These are phyloP conservation scores for Starmerella vaccinii DNA, from an alignment of 805 yeast genomes.

Conservation along the genomic window DNA sequence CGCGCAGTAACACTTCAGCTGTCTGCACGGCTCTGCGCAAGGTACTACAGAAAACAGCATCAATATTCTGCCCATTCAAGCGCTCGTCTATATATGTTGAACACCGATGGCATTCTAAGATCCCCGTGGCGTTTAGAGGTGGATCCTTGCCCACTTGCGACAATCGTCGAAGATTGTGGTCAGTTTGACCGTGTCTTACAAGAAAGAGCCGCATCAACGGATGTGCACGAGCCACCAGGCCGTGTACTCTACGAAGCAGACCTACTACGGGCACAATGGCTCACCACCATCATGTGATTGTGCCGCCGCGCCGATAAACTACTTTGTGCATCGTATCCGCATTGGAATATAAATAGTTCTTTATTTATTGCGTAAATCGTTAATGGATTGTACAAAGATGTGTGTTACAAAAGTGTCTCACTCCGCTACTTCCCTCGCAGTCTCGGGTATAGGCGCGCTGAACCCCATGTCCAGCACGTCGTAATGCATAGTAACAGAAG, in stretches of 20 bases:
- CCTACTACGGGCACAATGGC: too few relatives aligned
- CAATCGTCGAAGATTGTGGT: background rate
- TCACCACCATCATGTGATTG: too few relatives aligned
- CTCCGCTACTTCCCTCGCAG: constrained; percentile 1
- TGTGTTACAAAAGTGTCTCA: background rate
- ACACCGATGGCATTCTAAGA: background rate
- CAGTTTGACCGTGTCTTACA: constrained; percentile 13
- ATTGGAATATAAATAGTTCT: background rate
- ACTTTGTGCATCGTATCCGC: too few relatives aligned
- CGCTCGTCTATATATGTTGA: background rate
- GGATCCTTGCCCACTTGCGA: constrained; percentile 7
- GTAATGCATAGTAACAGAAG: constrained; percentile 26
- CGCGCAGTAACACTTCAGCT: background rate
- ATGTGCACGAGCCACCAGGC: too few relatives aligned
- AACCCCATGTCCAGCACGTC: constrained; percentile 18
- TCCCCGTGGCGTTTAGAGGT: constrained; percentile 10
- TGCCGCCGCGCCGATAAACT: too few relatives aligned
- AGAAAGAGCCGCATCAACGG: constrained; percentile 5
- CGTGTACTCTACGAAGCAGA: too few relatives aligned
- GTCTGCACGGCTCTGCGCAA: constrained; percentile 4
- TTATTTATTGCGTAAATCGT: background rate
- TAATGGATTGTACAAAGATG: background rate
- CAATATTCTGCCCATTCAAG: background rate
- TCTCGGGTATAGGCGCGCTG: constrained; percentile 9
- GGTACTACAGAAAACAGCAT: constrained; percentile 10